A percentile compares a stretch with the other conserved stretches of the same genome.
These are phyloP conservation scores for Eucalyptus tenuipes DNA, from an alignment of 345 rosid genomes.

Conservation along the genomic window DNA sequence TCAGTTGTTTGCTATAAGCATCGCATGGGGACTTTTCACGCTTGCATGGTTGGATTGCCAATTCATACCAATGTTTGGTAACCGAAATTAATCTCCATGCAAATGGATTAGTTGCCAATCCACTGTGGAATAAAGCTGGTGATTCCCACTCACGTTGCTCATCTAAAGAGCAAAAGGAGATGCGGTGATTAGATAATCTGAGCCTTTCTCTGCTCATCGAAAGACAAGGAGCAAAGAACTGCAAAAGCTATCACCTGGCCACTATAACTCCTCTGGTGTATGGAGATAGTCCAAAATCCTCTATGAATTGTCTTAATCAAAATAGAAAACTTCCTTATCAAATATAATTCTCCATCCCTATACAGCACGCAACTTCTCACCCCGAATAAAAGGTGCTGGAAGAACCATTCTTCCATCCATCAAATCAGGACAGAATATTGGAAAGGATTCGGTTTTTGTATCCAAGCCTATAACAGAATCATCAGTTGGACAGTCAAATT, in stretches of 20 bases:
- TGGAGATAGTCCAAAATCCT: neutral
- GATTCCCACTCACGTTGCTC: neutral
- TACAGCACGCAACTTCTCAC: neutral
- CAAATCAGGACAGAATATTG: neutral
- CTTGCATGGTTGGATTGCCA: neutral
- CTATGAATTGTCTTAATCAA: neutral
- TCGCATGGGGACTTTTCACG: neutral
- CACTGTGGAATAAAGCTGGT: neutral
- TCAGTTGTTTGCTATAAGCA: neutral
- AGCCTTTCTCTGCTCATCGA: neutral
- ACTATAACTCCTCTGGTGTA: neutral
- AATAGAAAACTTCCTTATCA: neutral
- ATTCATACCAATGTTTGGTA: neutral
- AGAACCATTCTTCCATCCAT: neutral
- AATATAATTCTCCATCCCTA: neutral
- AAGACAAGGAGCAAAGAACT: neutral
- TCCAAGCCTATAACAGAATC: neutral
- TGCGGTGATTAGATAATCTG: neutral
- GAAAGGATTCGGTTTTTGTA: neutral
- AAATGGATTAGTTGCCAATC: neutral
- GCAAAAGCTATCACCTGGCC: neutral
- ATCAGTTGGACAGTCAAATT: neutral
- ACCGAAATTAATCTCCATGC: neutral
- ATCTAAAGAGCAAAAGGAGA: neutral
- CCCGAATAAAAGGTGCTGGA: neutral